phyloP scores from a whole-genome alignment of 768 basidiomycete genomes.

The Lactarius evosmus region DNA sequence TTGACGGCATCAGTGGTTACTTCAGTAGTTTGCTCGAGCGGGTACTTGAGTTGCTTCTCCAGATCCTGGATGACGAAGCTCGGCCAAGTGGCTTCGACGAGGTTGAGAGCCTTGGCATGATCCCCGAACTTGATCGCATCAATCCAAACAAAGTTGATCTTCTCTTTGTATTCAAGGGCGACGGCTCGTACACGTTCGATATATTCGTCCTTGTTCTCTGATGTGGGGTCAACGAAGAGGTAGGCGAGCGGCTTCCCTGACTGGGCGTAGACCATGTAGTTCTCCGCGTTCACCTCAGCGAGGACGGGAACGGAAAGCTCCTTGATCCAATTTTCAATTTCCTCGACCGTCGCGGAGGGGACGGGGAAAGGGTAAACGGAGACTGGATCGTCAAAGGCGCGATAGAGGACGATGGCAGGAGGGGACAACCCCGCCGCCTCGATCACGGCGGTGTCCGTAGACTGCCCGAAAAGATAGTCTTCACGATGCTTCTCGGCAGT shows the following conservation, averaged over 20 bases:
- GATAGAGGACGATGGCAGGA: constrained; percentile 90
- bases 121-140: constrained; percentile 94
- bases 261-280: constrained; percentile 80
- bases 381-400: constrained; percentile 82
- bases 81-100: constrained; percentile 85
- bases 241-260: constrained; percentile 90
- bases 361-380: constrained; percentile 62
- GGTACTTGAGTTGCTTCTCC: constrained; percentile 82
- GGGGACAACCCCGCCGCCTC: constrained; percentile 69
- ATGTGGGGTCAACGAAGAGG: constrained; percentile 83
- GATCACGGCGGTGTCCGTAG: constrained; percentile 66
- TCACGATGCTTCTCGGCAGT: constrained; percentile 88
- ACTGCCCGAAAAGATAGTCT: constrained; percentile 86
- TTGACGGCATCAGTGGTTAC: constrained; percentile 56
- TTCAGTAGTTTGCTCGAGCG: constrained; percentile 66
- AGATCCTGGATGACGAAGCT: constrained; percentile 91
- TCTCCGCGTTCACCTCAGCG: constrained; percentile 92
- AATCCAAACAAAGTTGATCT: constrained; percentile 97
- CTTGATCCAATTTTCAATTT: constrained; percentile 74
- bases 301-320: constrained; percentile 84
- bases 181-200: constrained; percentile 70
- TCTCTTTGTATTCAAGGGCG: constrained; percentile 76
- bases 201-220: constrained; percentile 58
- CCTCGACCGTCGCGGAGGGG: constrained; percentile 51
- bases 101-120: constrained; percentile 92